Evolutionary conservation across 1,139 yeast species (phyloP).

Genomic region (Meyerozyma athensensis): DNA sequence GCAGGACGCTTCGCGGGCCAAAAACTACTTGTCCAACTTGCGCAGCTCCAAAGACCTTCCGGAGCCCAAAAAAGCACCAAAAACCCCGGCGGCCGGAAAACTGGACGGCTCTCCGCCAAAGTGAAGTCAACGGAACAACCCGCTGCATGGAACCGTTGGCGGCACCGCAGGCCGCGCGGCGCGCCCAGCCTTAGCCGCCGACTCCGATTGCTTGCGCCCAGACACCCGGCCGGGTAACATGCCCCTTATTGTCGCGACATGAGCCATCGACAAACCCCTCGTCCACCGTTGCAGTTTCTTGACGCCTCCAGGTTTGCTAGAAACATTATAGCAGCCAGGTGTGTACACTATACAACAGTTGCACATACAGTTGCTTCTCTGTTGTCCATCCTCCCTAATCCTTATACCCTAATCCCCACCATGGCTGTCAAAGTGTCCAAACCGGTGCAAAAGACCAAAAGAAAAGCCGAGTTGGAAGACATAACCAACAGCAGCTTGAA

Average conservation of each 20-base stretch:
- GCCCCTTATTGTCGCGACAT: conserved; percentile 4
- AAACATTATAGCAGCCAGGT: conserved; percentile 2
- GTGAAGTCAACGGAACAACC: no score
- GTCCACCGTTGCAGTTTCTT: neutral
- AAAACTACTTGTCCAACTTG: conserved; percentile 14
- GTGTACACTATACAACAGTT: neutral
- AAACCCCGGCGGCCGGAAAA: neutral
- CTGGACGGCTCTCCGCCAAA: no score
- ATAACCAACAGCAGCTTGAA: conserved; percentile 24
- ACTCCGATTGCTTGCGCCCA: neutral
- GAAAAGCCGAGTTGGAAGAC: conserved; percentile 34
- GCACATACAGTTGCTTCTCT: neutral
- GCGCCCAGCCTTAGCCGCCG: neutral
- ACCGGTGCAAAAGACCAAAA: conserved; percentile 13
- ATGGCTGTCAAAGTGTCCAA: conserved; percentile 1
- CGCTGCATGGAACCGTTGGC: no score
- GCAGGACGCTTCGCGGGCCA: conserved; percentile 25
- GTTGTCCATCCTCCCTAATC: no score
- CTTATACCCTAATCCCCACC: no score
- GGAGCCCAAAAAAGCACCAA: neutral
- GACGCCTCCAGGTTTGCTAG: no score
- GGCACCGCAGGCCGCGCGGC: no score
- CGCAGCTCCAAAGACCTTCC: no score
- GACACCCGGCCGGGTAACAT: conserved; percentile 3
- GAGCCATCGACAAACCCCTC: conserved; percentile 3